Evolutionary conservation across 140 eudicot genomes (phyloP).

Genomic region (Anethum foeniculum): DNA sequence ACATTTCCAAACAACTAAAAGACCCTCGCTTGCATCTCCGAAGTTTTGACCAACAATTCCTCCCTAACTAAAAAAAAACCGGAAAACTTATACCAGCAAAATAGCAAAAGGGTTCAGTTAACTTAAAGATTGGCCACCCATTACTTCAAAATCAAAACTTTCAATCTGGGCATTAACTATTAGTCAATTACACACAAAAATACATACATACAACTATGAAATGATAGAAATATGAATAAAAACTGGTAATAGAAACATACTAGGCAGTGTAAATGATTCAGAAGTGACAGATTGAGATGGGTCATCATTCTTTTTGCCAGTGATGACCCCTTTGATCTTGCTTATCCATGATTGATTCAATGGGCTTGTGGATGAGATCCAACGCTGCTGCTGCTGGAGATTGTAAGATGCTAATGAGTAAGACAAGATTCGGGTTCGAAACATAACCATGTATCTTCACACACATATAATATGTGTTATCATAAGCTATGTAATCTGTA

Average conservation of each 20-base stretch:
- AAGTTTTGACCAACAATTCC: background rate
- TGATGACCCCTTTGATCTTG: slow-evolving; percentile 9
- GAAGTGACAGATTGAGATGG: slow-evolving; percentile 1
- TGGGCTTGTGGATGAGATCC: slow-evolving; percentile 7
- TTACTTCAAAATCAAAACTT: background rate
- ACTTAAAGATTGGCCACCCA: background rate
- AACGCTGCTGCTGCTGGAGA: background rate
- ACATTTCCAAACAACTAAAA: background rate
- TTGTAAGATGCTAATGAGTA: background rate
- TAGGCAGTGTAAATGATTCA: background rate
- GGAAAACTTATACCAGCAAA: background rate
- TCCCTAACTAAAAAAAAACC: background rate
- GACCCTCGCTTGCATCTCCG: background rate
- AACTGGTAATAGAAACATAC: background rate
- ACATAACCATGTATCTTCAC: background rate
- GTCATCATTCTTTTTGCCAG: background rate
- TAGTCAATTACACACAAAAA: background rate
- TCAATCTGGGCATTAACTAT: background rate
- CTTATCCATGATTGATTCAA: background rate
- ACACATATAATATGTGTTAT: background rate
- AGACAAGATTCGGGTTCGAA: background rate
- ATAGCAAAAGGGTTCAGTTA: background rate
- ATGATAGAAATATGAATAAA: background rate
- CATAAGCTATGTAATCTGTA: background rate
- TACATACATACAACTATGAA: background rate